Evolutionary conservation across 2,329 filamentous ascomycete species (phyloP).

Genomic region (Diatrype stigma): DNA sequence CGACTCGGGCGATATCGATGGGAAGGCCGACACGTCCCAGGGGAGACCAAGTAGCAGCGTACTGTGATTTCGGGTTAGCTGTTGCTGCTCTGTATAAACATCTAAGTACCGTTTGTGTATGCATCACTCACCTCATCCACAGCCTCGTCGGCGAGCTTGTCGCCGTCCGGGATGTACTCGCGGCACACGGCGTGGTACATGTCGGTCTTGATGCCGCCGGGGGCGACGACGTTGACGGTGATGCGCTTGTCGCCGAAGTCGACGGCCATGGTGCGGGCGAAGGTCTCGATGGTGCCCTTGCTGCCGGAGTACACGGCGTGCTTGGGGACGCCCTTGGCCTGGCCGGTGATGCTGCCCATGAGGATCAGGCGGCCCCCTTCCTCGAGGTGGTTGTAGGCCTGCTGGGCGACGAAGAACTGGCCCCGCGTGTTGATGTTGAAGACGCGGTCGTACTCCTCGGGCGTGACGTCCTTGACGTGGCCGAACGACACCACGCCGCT

Average conservation of each 20-base stretch:
- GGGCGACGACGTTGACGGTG: slow-evolving; percentile 64
- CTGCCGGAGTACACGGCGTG: slow-evolving; percentile 71
- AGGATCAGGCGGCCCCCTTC: slow-evolving; percentile 67
- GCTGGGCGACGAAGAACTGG: slow-evolving; percentile 69
- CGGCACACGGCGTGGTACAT: slow-evolving; percentile 65
- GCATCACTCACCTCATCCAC: slow-evolving; percentile 55
- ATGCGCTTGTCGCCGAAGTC: slow-evolving; percentile 65
- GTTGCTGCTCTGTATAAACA: too few relatives aligned
- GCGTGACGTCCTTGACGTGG: slow-evolving; percentile 63
- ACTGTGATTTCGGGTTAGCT: slow-evolving; percentile 40
- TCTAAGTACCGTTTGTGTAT: too few relatives aligned
- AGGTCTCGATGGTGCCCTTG: slow-evolving; percentile 74
- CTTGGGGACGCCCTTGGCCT: slow-evolving; percentile 64
- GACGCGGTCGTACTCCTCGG: slow-evolving; percentile 69
- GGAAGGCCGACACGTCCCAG: slow-evolving; percentile 63
- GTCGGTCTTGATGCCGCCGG: slow-evolving; percentile 64
- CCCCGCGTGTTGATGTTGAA: slow-evolving; percentile 65
- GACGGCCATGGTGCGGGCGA: slow-evolving; percentile 70
- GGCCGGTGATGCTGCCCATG: slow-evolving; percentile 66
- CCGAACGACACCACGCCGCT: slow-evolving; percentile 65
- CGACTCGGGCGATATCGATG: slow-evolving; percentile 63
- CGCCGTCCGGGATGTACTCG: slow-evolving; percentile 58
- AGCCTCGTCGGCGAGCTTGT: slow-evolving; percentile 51
- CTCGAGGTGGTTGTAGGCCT: slow-evolving; percentile 66
- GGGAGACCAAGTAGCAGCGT: slow-evolving; percentile 60